A percentile compares a stretch with the other conserved stretches of the same genome.
phyloP scores from a whole-genome alignment of 768 basidiomycete species.

The Polyporus arcularius region DNA sequence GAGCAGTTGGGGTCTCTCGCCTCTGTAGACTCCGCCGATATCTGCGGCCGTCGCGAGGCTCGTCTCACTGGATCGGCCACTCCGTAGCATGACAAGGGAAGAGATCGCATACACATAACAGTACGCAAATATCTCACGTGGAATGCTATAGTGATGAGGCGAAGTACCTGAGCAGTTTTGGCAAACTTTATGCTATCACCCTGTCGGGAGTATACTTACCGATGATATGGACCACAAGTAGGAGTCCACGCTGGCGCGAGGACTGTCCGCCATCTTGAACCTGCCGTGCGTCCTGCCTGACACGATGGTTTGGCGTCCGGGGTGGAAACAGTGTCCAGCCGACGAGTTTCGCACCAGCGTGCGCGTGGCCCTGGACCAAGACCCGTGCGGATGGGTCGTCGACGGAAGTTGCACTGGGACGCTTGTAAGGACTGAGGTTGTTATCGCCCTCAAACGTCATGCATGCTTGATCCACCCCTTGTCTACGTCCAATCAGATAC shows the following conservation, averaged over 20 bases:
- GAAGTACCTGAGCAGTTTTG: constrained; percentile 30
- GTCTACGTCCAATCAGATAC: constrained; percentile 38
- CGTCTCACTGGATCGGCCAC: constrained; percentile 6
- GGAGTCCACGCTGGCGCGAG: constrained; percentile 50
- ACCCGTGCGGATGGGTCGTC: constrained; percentile 23
- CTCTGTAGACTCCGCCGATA: background rate
- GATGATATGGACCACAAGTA: background rate
- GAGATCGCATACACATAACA: constrained; percentile 50
- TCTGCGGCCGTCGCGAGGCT: background rate
- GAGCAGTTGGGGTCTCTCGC: background rate
- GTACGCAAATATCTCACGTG: constrained; percentile 32
- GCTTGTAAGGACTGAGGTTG: constrained; percentile 37
- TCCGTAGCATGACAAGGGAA: constrained; percentile 46
- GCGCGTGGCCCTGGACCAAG: constrained; percentile 12
- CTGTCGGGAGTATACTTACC: background rate
- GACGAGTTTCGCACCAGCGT: constrained; percentile 21
- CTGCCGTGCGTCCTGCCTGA: constrained; percentile 53
- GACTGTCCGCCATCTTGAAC: constrained; percentile 44
- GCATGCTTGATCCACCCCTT: constrained; percentile 62
- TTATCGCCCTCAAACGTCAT: too few relatives aligned
- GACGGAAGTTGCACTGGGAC: constrained; percentile 32
- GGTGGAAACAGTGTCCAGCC: constrained; percentile 39
- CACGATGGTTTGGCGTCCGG: constrained; percentile 48
- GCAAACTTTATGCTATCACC: constrained; percentile 38
- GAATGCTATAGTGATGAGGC: background rate